These are phyloP conservation scores for Punctularia strigosozonata DNA, from an alignment of 768 basidiomycete genomes.

Conservation along the genomic window DNA sequence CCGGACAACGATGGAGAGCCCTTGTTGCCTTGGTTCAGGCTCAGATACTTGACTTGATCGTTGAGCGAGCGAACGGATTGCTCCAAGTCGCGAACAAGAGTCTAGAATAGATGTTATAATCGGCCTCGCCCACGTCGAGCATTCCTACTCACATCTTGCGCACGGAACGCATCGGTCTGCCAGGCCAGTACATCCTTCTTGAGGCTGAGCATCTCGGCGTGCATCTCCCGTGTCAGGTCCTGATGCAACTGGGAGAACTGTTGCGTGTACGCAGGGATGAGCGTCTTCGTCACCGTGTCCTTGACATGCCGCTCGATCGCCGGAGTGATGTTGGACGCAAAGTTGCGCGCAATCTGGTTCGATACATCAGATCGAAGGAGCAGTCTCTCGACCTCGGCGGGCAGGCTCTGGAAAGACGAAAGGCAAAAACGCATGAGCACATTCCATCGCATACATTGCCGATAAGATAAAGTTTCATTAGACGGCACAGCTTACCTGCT, in stretches of 20 bases:
- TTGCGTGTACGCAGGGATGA: constrained; percentile 67
- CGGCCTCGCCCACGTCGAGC: neutral
- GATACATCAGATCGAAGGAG: constrained; percentile 68
- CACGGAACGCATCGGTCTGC: constrained; percentile 69
- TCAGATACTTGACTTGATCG: constrained; percentile 76
- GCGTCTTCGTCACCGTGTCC: constrained; percentile 59
- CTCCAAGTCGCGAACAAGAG: constrained; percentile 71
- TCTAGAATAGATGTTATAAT: constrained; percentile 24
- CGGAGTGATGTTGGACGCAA: constrained; percentile 63
- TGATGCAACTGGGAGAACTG: constrained; percentile 72
- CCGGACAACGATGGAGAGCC: no score
- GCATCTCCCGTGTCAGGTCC: constrained; percentile 65
- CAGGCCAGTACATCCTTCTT: constrained; percentile 73
- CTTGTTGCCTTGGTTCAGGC: no score
- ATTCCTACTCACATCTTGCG: constrained; percentile 53
- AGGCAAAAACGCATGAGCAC: neutral
- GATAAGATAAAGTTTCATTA: constrained; percentile 2
- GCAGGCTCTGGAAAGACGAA: constrained; percentile 42
- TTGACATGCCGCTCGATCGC: constrained; percentile 74
- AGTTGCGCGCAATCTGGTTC: constrained; percentile 61
- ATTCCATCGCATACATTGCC: constrained; percentile 7
- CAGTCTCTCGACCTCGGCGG: constrained; percentile 69
- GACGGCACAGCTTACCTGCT: constrained; percentile 40
- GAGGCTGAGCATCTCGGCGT: constrained; percentile 60
- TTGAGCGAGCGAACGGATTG: constrained; percentile 61